A percentile compares a stretch with the other conserved stretches of the same genome.
Conservation (phyloP, 768 basidiomycete species). For the Hericium coralloides region DNA sequence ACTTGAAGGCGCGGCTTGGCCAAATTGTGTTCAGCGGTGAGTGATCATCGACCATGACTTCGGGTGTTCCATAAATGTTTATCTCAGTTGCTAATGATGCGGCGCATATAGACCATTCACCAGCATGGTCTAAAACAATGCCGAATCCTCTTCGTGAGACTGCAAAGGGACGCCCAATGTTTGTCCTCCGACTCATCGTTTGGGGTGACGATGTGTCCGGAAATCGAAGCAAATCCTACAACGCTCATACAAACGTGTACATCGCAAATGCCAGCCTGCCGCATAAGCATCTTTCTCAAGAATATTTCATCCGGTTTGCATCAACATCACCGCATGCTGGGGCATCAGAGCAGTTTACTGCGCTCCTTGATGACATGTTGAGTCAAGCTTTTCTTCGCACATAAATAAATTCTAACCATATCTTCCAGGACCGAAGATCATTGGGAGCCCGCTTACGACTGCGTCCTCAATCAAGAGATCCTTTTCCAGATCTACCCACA, state of each 20-base stretch:
- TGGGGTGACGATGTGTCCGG: conserved; percentile 28
- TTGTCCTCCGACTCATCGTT: conserved; percentile 10
- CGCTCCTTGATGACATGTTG: conserved; percentile 9
- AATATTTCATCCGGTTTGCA: conserved; percentile 24
- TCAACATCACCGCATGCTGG: conserved; percentile 26
- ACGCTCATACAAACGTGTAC: conserved; percentile 27
- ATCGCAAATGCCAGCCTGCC: conserved; percentile 23
- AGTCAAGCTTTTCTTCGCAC: background rate
- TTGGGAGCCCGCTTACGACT: background rate
- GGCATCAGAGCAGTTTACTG: conserved; percentile 22
- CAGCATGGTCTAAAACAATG: background rate
- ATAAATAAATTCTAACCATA: too few relatives aligned
- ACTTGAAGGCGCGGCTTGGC: background rate
- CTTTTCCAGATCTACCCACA: background rate
- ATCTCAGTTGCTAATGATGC: background rate
- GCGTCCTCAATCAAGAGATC: background rate
- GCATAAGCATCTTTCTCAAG: conserved; percentile 18
- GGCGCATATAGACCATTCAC: background rate
- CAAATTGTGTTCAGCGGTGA: background rate
- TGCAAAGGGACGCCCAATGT: conserved; percentile 6
- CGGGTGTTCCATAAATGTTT: too few relatives aligned
- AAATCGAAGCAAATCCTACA: conserved; percentile 27
- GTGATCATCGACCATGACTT: background rate
- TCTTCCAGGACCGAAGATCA: background rate
- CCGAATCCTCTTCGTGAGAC: conserved; percentile 8